Evolutionary conservation across 208 protist species (phyloP).

Genomic region (Trypanosoma conorhini): DNA sequence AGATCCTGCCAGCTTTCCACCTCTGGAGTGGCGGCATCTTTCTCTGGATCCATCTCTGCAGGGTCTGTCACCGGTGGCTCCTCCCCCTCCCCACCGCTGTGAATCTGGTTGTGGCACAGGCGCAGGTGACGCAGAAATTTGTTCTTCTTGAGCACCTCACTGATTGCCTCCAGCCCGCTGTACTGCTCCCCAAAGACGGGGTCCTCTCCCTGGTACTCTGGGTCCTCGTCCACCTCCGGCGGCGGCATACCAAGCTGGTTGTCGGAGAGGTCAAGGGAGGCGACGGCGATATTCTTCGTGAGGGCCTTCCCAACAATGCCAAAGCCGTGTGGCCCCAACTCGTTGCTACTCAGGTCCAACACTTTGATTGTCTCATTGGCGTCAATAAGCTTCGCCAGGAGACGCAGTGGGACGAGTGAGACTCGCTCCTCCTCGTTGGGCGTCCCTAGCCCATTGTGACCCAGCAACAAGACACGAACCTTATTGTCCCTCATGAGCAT

Average conservation of each 20-base stretch:
- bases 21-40: constrained; percentile 34
- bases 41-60: constrained; percentile 43
- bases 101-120: constrained; percentile 75
- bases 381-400: constrained; percentile 66
- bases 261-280: constrained; percentile 65
- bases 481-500: constrained; percentile 47
- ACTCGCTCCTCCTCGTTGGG: constrained; percentile 38
- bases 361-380: constrained; percentile 76
- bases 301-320: constrained; percentile 87
- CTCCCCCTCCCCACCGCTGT: constrained; percentile 75
- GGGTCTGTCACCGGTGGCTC: constrained; percentile 29
- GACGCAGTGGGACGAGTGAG: constrained; percentile 45
- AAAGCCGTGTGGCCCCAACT: constrained; percentile 69
- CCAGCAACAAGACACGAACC: constrained; percentile 52
- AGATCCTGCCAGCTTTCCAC: constrained; percentile 61
- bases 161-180: constrained; percentile 75
- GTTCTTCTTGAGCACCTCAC: constrained; percentile 90
- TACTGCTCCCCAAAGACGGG: constrained; percentile 81
- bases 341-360: constrained; percentile 80
- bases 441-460: constrained; percentile 43
- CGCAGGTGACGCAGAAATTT: constrained; percentile 85
- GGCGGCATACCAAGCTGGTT: constrained; percentile 53
- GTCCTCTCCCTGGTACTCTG: constrained; percentile 70
- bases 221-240: constrained; percentile 71
- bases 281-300: constrained; percentile 80